Evolutionary conservation across 352 stramenopile genomes (phyloP), one percentile per base, ranked within the genome.

Genomic region (Achlya hypogyna): DNA sequence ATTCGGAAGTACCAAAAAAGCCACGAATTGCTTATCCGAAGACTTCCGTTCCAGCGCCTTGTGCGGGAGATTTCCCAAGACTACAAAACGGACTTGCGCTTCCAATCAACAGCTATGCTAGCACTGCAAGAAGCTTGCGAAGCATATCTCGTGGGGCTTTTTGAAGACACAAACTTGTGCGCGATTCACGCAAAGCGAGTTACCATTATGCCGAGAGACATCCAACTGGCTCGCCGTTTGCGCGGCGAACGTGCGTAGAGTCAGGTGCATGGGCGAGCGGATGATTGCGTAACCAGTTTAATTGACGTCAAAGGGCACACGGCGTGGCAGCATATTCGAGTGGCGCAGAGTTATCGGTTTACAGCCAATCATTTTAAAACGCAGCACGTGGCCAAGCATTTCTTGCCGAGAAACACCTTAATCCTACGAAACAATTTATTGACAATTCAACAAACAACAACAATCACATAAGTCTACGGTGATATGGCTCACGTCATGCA

Each of bases 181-280:
- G 92, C 93, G 59, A 98, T 98, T 70, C 93, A 98, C 78, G 94
- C 92, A 67, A 98, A 98, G 75, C 87, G 94, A 45, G 90, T 98
- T 23, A 98, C 93, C 22, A 98, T 98, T 77, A 98, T 98, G 93
- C 93, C 94, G 38, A 98, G 97, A 81, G 94, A 98, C 75, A 97
- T 98, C 53, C 93, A 98, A 78, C 80, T 98, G 8, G 92, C 91
- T 27, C 89, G 88, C 43, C 86, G 91, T 74, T 97, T 98, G 71
- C 87, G 93, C 56, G 92, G 93, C 45, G 90, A 97, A 73, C 82
- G 85, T 66, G 88, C 80, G 63, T 92, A 89, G n/a, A n/a, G n/a
- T n/a, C n/a, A n/a, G n/a, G n/a, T n/a, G n/a, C n/a, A n/a, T n/a
- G n/a, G n/a, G n/a, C n/a, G n/a, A n/a, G n/a, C n/a, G n/a, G n/a